A percentile compares a stretch with the other conserved stretches of the same genome.
Evolutionary conservation across 331 rosid genomes (phyloP).

Genomic region (Acacia pycnantha): DNA sequence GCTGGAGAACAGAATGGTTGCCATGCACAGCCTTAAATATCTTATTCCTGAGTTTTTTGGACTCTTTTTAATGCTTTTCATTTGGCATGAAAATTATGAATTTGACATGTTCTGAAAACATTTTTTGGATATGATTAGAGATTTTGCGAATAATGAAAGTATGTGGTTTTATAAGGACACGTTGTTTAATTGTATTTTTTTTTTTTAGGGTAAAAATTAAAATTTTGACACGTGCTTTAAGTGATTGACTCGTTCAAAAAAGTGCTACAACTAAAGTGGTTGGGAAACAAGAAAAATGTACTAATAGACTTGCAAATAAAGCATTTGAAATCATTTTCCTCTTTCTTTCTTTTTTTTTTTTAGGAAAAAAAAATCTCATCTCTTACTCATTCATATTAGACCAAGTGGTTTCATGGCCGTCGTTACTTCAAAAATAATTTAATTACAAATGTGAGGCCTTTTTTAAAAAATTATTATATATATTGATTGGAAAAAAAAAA

Average conservation of each 20-base stretch:
- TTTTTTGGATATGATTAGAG: too few relatives aligned
- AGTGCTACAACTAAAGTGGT: background rate
- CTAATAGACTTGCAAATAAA: slow-evolving; percentile 27
- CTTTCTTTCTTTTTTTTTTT: background rate
- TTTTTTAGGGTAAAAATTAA: background rate
- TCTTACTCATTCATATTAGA: background rate
- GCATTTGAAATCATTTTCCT: slow-evolving; percentile 21
- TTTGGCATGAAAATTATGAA: too few relatives aligned
- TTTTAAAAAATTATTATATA: background rate
- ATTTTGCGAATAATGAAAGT: too few relatives aligned
- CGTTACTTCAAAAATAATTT: background rate
- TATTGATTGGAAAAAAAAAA: background rate
- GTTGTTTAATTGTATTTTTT: background rate
- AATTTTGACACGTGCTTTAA: background rate
- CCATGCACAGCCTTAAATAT: too few relatives aligned
- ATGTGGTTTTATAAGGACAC: too few relatives aligned
- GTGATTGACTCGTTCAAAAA: background rate
- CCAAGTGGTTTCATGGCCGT: background rate
- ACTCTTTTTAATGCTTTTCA: too few relatives aligned
- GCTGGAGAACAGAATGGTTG: too few relatives aligned
- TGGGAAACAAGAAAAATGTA: background rate
- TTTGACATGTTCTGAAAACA: too few relatives aligned
- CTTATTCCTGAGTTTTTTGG: too few relatives aligned
- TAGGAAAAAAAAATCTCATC: background rate
- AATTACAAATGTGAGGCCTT: background rate